phyloP scores from a whole-genome alignment of 2,329 filamentous ascomycete genomes.

The Penicillium expansum region DNA sequence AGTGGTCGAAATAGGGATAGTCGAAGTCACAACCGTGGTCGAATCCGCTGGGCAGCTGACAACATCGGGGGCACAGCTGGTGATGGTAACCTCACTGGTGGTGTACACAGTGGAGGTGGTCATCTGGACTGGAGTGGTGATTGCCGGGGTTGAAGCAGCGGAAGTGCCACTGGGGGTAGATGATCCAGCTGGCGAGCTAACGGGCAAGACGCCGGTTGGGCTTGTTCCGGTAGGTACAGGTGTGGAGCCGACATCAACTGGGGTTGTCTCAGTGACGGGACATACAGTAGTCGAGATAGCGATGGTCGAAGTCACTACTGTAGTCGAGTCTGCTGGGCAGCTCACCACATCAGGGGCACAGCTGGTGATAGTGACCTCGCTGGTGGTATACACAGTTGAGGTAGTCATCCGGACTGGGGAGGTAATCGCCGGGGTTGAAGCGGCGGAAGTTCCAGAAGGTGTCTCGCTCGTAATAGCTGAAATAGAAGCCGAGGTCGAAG shows the following conservation, averaged over 20 bases:
- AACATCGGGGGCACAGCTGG: constrained; percentile 39
- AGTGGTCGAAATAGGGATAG: constrained; percentile 20
- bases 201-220: not conserved
- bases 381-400: constrained; percentile 39
- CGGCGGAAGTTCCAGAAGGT: not conserved
- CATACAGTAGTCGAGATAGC: constrained; percentile 60
- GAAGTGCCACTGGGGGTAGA: not conserved
- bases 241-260: not conserved
- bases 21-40: constrained; percentile 53
- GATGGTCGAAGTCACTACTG: constrained; percentile 54
- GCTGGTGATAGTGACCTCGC: constrained; percentile 39
- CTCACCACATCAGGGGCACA: constrained; percentile 42
- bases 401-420: constrained; percentile 24
- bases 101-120: constrained; percentile 40
- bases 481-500: not conserved
- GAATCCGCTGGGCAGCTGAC: constrained; percentile 53
- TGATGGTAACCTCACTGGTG: constrained; percentile 38
- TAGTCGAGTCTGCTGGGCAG: constrained; percentile 52
- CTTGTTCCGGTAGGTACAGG: not conserved
- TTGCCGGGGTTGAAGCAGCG: not conserved
- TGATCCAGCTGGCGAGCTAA: not conserved
- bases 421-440: not conserved
- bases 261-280: constrained; percentile 42
- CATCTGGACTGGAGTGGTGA: constrained; percentile 11
- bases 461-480: not conserved